Evolutionary conservation across 805 yeast genomes (phyloP), one percentile per base, ranked within the genome.

Genomic region (Teunomyces lycoperdinae): DNA sequence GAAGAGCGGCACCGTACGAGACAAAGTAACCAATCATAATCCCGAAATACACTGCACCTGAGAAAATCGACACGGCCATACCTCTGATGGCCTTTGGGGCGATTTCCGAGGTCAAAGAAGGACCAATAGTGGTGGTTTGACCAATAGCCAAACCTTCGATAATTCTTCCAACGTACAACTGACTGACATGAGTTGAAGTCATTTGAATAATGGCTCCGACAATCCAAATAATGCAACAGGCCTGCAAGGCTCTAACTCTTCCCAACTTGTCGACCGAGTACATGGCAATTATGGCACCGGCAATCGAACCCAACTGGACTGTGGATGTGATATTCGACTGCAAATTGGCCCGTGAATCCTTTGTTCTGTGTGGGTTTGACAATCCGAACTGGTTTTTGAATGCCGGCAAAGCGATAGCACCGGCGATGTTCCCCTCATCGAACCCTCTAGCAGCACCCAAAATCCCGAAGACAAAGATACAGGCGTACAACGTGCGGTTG

Each of bases 1-100:
- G 63, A 17, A 77, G 49, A 2, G 80, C 74, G 38, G 80, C 70
- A 31, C 83, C 85, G 57, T 77, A 80, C 56, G 77, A 71, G 28
- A 59, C 62, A 42, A 56, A 58, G 50, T 59, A 59, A 20, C 54
- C 54, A 8, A 53, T 28, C 49, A 57, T 52, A 35, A 59, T 54
- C 27, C 63, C 63, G n/a, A 59, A 51, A 42, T 59, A 59, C 6
- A 59, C 63, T 4, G 61, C 61, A 41, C 63, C 63, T 3, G 61
- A 58, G 47, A 59, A 59, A 35, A 59, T 51, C 29, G 61, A 59
- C 9, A 54, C 56, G 30, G 58, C 58, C 46, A 59, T 24, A 17
- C 63, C 63, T 49, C 63, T 52, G 44, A 58, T 57, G 14, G 52
- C 56, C 28, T 54, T 52, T 9, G 63, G 63, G 8, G 61, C 55